Conservation (phyloP, 2,329 filamentous ascomycete genomes). For the Cadophora luteo-olivacea region DNA sequence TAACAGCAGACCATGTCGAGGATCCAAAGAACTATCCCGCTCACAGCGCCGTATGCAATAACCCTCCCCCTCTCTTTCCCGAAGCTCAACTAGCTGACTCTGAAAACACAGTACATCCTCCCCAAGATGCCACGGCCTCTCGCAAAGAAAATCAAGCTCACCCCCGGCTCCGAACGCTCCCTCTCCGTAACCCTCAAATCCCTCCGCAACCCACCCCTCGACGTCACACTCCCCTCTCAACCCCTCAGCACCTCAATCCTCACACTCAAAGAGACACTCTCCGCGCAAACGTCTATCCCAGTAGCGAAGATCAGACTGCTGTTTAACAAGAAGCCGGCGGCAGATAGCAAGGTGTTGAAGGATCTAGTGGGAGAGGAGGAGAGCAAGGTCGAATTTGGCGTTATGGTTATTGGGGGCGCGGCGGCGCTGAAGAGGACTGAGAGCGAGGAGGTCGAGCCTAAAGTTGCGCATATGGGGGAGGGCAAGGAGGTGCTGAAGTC, state of each 20-base stretch:
- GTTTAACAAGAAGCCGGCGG: constrained; percentile 83
- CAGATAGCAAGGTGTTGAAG: constrained; percentile 77
- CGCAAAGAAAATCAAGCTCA: constrained; percentile 51
- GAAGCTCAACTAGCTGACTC: constrained; percentile 15
- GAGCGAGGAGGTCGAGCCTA: constrained; percentile 44
- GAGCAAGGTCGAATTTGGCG: constrained; percentile 72
- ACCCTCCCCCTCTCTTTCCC: constrained; percentile 5
- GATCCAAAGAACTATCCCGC: constrained; percentile 81
- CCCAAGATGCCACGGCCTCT: constrained; percentile 69
- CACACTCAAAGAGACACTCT: constrained; percentile 77
- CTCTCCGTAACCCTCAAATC: constrained; percentile 73
- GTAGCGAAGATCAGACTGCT: constrained; percentile 86
- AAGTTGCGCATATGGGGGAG: constrained; percentile 59
- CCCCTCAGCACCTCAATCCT: constrained; percentile 75
- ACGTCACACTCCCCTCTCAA: constrained; percentile 68
- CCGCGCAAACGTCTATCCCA: constrained; percentile 65
- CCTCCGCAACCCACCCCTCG: constrained; percentile 75
- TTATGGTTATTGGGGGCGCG: constrained; percentile 87
- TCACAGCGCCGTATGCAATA: constrained; percentile 72
- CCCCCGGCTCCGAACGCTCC: constrained; percentile 59
- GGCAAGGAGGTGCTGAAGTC: constrained; percentile 67
- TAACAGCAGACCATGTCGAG: constrained; percentile 89
- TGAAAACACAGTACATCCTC: constrained; percentile 66
- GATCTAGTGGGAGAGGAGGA: constrained; percentile 70
- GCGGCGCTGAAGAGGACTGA: constrained; percentile 50